Percentiles rank a stretch among this genome's conserved stretches.
These are phyloP conservation scores for Termitomyces sp. DNA, from an alignment of 768 basidiomycete genomes.

Conservation along the genomic window DNA sequence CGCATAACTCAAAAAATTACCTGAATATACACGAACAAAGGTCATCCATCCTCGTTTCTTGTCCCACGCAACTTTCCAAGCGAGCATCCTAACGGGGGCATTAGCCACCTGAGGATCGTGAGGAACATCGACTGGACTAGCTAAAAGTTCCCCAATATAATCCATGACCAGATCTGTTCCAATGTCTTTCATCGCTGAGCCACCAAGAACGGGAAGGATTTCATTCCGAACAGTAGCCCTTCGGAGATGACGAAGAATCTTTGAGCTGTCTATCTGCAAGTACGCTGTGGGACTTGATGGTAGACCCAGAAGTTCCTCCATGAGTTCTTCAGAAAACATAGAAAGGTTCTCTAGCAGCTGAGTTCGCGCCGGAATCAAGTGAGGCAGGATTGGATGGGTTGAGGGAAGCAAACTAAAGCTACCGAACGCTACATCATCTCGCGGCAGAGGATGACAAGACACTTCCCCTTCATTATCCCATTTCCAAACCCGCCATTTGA, in stretches of 20 bases:
- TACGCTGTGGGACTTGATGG: slow-evolving; percentile 60
- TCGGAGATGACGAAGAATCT: slow-evolving; percentile 63
- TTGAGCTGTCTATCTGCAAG: slow-evolving; percentile 46
- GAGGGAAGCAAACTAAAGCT: slow-evolving; percentile 40
- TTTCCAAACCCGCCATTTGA: slow-evolving; percentile 81
- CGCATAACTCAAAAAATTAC: slow-evolving; percentile 32
- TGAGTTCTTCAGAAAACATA: slow-evolving; percentile 77
- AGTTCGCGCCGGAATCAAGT: slow-evolving; percentile 62
- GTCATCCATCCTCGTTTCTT: slow-evolving; percentile 86
- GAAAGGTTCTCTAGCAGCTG: slow-evolving; percentile 74
- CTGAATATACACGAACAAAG: slow-evolving; percentile 85
- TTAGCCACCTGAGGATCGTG: slow-evolving; percentile 39
- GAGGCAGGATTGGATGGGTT: slow-evolving; percentile 63
- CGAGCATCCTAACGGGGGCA: slow-evolving; percentile 57
- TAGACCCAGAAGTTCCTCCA: slow-evolving; percentile 60
- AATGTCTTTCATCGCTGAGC: slow-evolving; percentile 75
- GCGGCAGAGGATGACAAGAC: slow-evolving; percentile 46
- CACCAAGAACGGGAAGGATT: slow-evolving; percentile 77
- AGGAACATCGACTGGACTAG: slow-evolving; percentile 67
- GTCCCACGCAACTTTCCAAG: slow-evolving; percentile 91
- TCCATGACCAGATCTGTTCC: slow-evolving; percentile 81
- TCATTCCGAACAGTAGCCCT: slow-evolving; percentile 58
- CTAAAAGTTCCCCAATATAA: slow-evolving; percentile 74
- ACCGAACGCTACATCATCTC: slow-evolving; percentile 37
- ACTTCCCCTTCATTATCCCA: slow-evolving; percentile 52